These are phyloP conservation scores for Terfezia boudieri DNA, from an alignment of 495 filamentous ascomycete species.

Conservation along the genomic window DNA sequence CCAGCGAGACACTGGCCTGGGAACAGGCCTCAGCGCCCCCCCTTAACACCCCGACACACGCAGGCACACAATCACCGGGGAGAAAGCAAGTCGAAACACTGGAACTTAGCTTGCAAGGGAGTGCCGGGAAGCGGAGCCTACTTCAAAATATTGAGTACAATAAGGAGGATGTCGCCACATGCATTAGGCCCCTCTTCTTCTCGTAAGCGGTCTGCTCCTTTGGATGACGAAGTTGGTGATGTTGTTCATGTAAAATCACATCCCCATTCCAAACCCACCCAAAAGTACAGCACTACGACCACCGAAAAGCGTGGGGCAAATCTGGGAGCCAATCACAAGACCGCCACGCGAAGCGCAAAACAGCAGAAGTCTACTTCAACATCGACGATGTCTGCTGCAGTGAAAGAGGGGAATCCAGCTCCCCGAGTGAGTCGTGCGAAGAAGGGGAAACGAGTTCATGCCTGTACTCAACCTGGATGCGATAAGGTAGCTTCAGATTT, in stretches of 20 bases:
- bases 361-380: neutral
- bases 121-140: too few species aligned
- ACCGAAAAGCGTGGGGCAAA: neutral
- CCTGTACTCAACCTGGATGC: constrained; percentile 16
- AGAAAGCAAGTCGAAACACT: too few species aligned
- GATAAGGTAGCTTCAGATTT: constrained; percentile 13
- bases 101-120: too few species aligned
- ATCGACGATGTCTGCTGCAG: neutral
- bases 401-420: constrained; percentile 6
- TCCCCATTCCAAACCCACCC: neutral
- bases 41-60: too few species aligned
- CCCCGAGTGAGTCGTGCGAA: constrained; percentile 19
- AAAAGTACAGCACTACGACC: too few species aligned
- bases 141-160: neutral
- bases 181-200: neutral
- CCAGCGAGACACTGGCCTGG: too few species aligned
- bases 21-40: too few species aligned
- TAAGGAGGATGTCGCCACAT: neutral
- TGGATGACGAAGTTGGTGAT: neutral
- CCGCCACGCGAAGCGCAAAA: neutral
- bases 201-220: neutral
- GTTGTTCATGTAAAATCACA: neutral
- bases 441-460: constrained; percentile 20
- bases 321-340: neutral
- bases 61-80: too few species aligned